Conservation (phyloP, 2,329 filamentous ascomycete genomes). For the Sporothrix globosa region DNA sequence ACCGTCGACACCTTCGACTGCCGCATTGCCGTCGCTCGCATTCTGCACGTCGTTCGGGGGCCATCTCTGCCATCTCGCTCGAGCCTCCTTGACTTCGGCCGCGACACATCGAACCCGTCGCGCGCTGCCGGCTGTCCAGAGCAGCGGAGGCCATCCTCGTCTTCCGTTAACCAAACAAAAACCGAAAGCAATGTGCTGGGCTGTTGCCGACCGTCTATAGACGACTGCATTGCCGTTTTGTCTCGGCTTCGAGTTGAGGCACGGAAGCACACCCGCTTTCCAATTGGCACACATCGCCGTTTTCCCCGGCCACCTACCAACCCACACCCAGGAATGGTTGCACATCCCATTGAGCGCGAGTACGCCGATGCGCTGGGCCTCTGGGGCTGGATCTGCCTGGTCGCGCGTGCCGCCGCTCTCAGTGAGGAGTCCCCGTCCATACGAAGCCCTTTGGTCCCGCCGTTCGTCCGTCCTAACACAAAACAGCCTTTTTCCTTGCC, state of each 20-base stretch:
- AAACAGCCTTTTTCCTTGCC: slow-evolving; percentile 13
- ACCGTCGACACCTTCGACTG: too few relatives aligned
- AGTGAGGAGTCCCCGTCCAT: not conserved
- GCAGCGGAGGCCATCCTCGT: too few relatives aligned
- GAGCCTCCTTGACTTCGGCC: not conserved
- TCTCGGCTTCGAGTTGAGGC: too few relatives aligned
- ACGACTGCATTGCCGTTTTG: too few relatives aligned
- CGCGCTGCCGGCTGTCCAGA: too few relatives aligned
- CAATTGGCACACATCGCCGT: too few relatives aligned
- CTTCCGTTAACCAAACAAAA: too few relatives aligned
- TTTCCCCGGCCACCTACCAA: not conserved
- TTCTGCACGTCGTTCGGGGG: too few relatives aligned
- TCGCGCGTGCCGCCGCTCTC: slow-evolving; percentile 20
- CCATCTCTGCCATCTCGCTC: not conserved
- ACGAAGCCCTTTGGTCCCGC: not conserved
- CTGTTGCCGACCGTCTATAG: too few relatives aligned
- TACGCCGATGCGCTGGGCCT: slow-evolving; percentile 10
- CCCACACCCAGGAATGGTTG: not conserved
- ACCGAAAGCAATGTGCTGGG: too few relatives aligned
- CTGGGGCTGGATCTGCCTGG: slow-evolving; percentile 25
- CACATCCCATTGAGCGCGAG: slow-evolving; percentile 21
- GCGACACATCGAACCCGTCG: not conserved
- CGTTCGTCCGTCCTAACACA: not conserved
- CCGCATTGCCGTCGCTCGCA: too few relatives aligned
- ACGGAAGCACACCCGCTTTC: too few relatives aligned